A percentile compares a stretch with the other conserved stretches of the same genome.
These are phyloP conservation scores for Psophocarpus tetragonolobus DNA, from an alignment of 306 rosid genomes.

Conservation along the genomic window DNA sequence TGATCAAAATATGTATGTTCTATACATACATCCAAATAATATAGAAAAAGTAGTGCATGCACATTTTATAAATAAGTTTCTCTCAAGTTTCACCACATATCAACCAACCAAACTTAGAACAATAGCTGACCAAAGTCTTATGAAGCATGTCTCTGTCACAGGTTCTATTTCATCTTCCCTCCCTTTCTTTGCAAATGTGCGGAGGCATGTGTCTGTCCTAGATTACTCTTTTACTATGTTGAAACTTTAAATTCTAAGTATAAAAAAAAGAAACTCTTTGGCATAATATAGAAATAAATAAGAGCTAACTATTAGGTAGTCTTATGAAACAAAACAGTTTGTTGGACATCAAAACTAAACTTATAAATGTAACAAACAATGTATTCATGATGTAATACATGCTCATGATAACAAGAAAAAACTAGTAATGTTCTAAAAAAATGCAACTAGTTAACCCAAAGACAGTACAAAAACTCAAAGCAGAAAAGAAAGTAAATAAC, in stretches of 20 bases:
- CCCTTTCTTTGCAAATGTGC: not conserved
- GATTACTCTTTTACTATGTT: not conserved
- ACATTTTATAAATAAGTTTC: not conserved
- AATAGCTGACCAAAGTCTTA: too few relatives aligned
- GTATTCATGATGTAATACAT: not conserved
- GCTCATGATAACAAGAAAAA: not conserved
- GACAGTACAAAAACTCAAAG: not conserved
- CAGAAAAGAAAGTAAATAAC: not conserved
- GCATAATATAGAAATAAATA: not conserved
- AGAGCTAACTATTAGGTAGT: constrained; percentile 3
- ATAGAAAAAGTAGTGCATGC: not conserved
- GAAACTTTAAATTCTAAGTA: not conserved
- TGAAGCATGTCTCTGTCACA: not conserved
- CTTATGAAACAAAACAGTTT: constrained; percentile 2
- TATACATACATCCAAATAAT: not conserved
- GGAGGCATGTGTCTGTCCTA: not conserved
- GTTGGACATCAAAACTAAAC: constrained; percentile 5
- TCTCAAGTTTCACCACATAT: not conserved
- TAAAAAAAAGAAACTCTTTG: not conserved
- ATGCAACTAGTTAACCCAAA: not conserved
- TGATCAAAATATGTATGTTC: constrained; percentile 9
- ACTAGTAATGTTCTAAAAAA: constrained; percentile 4
- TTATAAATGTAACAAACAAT: not conserved
- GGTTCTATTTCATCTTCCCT: not conserved
- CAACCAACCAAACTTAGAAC: too few relatives aligned